Conservation (phyloP, 2,329 filamentous ascomycete genomes). For the Fusarium nygamai region DNA sequence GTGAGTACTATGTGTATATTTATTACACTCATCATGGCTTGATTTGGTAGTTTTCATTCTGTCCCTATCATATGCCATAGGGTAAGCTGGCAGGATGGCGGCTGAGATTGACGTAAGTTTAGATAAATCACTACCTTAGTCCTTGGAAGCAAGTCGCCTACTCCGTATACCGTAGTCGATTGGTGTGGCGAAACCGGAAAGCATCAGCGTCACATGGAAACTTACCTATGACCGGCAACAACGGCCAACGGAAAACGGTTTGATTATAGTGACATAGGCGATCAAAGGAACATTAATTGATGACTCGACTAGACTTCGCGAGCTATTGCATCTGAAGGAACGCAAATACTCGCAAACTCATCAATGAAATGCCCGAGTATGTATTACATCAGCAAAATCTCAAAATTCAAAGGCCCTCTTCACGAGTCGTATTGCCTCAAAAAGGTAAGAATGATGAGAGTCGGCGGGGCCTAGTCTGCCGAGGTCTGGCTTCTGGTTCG, state of each 20-base stretch:
- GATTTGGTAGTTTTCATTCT: neutral
- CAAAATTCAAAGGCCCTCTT: neutral
- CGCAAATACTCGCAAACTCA: neutral
- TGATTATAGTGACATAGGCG: neutral
- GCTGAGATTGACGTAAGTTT: neutral
- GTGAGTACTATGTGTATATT: neutral
- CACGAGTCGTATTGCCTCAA: slow-evolving; percentile 5
- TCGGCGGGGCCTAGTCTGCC: slow-evolving; percentile 27
- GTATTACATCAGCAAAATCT: neutral
- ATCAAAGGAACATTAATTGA: neutral
- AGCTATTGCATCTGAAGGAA: neutral
- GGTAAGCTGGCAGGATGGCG: neutral
- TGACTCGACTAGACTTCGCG: neutral
- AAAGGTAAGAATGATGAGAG: slow-evolving; percentile 23
- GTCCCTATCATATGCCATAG: neutral
- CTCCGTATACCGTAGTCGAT: neutral
- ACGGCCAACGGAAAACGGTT: slow-evolving; percentile 6
- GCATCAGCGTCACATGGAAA: slow-evolving; percentile 34
- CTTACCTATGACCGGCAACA: neutral
- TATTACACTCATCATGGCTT: neutral
- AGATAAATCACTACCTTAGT: neutral
- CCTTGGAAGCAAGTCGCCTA: neutral
- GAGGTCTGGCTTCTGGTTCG: slow-evolving; percentile 37
- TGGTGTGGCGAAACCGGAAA: slow-evolving; percentile 25
- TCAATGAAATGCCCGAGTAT: neutral